Conservation (phyloP, 2,329 filamentous ascomycete species). For the Cladosporium sp. region DNA sequence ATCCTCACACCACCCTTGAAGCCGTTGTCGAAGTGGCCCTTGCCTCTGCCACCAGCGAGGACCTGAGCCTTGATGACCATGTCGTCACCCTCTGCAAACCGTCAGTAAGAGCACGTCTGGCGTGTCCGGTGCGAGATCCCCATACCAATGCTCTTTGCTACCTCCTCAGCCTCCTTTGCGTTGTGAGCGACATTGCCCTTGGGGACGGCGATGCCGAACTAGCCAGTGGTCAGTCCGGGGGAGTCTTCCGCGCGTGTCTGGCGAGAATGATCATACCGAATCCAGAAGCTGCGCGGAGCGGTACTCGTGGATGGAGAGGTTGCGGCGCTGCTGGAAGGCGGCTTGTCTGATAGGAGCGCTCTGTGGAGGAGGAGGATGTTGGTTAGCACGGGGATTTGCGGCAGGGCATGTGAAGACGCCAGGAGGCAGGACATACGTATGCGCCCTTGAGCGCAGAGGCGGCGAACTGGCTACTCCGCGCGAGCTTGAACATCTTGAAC, state of each 20-base stretch:
- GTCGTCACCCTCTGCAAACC: constrained; percentile 64
- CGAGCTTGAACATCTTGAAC: constrained; percentile 74
- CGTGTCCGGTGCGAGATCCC: constrained; percentile 8
- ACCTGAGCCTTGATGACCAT: constrained; percentile 99
- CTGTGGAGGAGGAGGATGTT: constrained; percentile 34
- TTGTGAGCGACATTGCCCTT: constrained; percentile 80
- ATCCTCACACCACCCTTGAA: constrained; percentile 98
- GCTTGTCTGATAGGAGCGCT: constrained; percentile 51
- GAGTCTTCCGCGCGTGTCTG: not conserved
- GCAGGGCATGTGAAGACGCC: not conserved
- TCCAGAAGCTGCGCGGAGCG: constrained; percentile 88
- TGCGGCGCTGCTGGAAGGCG: constrained; percentile 62
- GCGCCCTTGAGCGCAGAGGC: constrained; percentile 73
- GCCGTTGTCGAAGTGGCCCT: constrained; percentile 96
- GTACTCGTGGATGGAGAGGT: constrained; percentile 97
- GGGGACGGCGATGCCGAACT: constrained; percentile 95
- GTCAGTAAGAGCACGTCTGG: constrained; percentile 25
- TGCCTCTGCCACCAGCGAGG: constrained; percentile 93
- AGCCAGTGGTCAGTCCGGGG: constrained; percentile 17
- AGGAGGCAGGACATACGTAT: constrained; percentile 54
- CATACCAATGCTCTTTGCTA: constrained; percentile 82
- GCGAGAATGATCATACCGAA: constrained; percentile 40
- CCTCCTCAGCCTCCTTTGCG: constrained; percentile 80
- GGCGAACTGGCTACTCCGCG: constrained; percentile 74
- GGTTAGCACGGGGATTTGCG: not conserved